Evolutionary conservation across 2,329 filamentous ascomycete species (phyloP).

Genomic region (Talaromyces pinophilus): DNA sequence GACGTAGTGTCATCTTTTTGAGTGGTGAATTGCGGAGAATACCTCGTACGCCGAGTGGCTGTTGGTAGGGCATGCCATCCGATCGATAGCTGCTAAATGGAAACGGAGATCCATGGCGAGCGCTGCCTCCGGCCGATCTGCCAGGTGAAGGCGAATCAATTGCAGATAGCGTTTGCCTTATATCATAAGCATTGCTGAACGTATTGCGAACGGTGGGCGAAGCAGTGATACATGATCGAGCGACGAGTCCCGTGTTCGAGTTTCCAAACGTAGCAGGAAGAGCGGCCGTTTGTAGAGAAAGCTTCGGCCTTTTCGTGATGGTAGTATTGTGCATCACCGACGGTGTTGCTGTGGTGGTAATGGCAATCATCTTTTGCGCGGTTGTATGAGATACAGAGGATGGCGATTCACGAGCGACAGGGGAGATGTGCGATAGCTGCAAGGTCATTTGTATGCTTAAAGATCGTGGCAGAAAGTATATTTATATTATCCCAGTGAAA

Average conservation of each 20-base stretch:
- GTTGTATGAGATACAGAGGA: conserved; percentile 22
- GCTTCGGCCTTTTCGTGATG: conserved; percentile 54
- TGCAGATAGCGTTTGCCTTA: conserved; percentile 44
- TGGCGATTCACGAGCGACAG: conserved; percentile 20
- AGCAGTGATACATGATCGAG: conserved; percentile 38
- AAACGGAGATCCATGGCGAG: conserved; percentile 37
- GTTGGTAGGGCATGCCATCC: conserved; percentile 39
- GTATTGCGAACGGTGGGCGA: conserved; percentile 65
- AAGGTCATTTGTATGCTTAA: conserved; percentile 23
- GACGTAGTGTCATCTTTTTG: conserved; percentile 32
- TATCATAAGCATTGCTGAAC: conserved; percentile 59
- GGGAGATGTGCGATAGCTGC: conserved; percentile 22
- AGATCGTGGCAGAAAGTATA: background rate
- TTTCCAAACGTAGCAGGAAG: conserved; percentile 56
- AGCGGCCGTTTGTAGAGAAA: conserved; percentile 60
- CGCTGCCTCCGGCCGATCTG: conserved; percentile 30
- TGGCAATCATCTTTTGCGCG: conserved; percentile 23
- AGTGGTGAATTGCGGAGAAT: conserved; percentile 53
- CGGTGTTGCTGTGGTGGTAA: conserved; percentile 21
- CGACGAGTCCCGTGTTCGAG: conserved; percentile 19
- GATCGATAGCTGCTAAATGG: conserved; percentile 22
- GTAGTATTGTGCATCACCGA: conserved; percentile 23
- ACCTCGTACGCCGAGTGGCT: conserved; percentile 47
- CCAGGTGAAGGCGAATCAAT: conserved; percentile 37
- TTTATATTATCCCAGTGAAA: conserved; percentile 4